phyloP scores from a whole-genome alignment of 306 rosid genomes.

The Malus asiatica region DNA sequence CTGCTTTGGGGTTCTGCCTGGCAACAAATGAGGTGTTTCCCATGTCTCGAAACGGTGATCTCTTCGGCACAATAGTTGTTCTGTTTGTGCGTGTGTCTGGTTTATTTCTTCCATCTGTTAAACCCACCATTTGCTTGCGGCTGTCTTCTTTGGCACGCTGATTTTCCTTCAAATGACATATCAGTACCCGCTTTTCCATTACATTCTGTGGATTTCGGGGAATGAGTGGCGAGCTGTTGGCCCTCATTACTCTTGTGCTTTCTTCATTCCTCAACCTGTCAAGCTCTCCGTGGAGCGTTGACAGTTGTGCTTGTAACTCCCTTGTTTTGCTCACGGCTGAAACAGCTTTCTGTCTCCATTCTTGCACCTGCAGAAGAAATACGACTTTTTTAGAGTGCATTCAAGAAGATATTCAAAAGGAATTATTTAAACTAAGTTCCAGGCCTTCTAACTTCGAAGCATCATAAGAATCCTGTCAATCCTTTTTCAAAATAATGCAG shows the following conservation, averaged over 20 bases:
- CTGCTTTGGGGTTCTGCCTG: conserved; percentile 44
- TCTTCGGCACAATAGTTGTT: conserved; percentile 18
- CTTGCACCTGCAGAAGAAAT: conserved; percentile 55
- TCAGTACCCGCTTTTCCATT: conserved; percentile 68
- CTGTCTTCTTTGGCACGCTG: conserved; percentile 18
- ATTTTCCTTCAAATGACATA: conserved; percentile 64
- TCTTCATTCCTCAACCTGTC: conserved; percentile 36
- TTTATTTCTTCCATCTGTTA: conserved; percentile 3
- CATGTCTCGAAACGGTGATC: conserved; percentile 57
- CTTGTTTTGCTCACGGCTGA: conserved; percentile 46
- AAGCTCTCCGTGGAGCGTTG: conserved; percentile 30
- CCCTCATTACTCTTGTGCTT: conserved; percentile 4
- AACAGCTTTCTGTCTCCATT: conserved; percentile 73
- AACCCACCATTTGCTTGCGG: conserved; percentile 22
- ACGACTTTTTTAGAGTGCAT: not conserved
- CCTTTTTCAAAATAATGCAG: not conserved
- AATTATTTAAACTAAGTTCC: not conserved
- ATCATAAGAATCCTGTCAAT: not conserved
- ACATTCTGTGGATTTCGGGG: conserved; percentile 41
- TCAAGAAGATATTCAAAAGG: not conserved
- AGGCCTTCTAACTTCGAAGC: not conserved
- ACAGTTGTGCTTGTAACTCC: conserved; percentile 39
- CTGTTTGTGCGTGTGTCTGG: conserved; percentile 5
- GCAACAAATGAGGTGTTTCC: conserved; percentile 41
- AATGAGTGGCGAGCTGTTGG: conserved; percentile 6